Conservation (phyloP, 1,139 yeast species). For the Diutina ranongensis region DNA sequence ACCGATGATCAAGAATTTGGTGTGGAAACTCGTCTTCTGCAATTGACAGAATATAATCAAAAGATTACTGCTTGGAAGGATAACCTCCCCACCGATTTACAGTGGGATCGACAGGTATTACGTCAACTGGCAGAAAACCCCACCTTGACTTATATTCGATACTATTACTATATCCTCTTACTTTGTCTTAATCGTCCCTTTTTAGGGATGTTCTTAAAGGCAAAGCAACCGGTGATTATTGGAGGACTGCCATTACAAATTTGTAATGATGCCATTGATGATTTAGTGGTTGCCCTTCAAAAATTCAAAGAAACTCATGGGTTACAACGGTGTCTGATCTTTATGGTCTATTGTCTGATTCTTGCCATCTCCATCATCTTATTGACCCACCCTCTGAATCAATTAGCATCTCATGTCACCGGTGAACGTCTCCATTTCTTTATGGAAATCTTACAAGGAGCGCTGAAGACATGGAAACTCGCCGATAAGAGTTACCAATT, state of each 20-base stretch:
- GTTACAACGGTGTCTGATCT: constrained; percentile 29
- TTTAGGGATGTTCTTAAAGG: constrained; percentile 24
- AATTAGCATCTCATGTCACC: constrained; percentile 15
- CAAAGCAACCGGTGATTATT: not conserved
- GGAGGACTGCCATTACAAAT: constrained; percentile 19
- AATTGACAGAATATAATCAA: constrained; percentile 30
- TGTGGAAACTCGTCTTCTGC: constrained; percentile 23
- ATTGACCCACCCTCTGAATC: constrained; percentile 23
- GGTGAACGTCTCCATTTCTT: constrained; percentile 25
- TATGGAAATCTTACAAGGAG: constrained; percentile 25
- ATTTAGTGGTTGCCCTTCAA: constrained; percentile 26
- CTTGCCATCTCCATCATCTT: constrained; percentile 34
- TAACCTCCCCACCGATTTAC: constrained; percentile 34
- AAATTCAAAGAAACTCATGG: constrained; percentile 30
- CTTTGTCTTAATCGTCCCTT: constrained; percentile 52
- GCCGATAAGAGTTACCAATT: constrained; percentile 36
- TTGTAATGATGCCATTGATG: constrained; percentile 32
- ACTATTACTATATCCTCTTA: constrained; percentile 45
- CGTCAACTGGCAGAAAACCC: constrained; percentile 37
- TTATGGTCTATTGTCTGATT: constrained; percentile 37
- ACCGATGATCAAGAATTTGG: constrained; percentile 17
- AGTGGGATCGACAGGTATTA: constrained; percentile 37
- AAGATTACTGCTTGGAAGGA: constrained; percentile 42
- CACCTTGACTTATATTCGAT: constrained; percentile 39
- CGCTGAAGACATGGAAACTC: constrained; percentile 37